A percentile compares a stretch with the other conserved stretches of the same genome.
Evolutionary conservation across 148 eudicot species (phyloP).

Genomic region (Amaranthus palmeri): DNA sequence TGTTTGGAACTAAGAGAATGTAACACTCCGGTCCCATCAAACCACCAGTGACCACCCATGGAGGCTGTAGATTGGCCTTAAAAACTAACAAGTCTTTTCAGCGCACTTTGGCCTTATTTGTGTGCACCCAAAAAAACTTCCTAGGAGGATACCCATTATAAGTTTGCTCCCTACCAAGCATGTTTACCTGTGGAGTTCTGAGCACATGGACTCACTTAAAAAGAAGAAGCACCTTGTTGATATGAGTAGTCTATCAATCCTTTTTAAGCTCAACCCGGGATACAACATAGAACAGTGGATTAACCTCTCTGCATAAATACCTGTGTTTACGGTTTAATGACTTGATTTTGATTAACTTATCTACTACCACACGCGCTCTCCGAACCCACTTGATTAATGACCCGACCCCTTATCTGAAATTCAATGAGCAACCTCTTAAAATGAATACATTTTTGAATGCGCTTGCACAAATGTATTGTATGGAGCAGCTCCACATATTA

Average conservation of each 20-base stretch:
- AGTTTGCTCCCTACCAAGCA: not conserved
- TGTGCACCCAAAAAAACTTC: too few relatives aligned
- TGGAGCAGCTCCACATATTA: slow-evolving; percentile 4
- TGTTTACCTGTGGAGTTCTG: not conserved
- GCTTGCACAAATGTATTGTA: slow-evolving; percentile 6
- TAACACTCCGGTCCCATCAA: too few relatives aligned
- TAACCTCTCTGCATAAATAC: not conserved
- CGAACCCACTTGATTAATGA: slow-evolving; percentile 9
- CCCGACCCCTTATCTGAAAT: not conserved
- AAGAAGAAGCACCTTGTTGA: too few relatives aligned
- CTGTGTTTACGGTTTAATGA: not conserved
- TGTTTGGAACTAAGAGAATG: too few relatives aligned
- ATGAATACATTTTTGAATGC: slow-evolving; percentile 3
- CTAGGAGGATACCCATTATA: too few relatives aligned
- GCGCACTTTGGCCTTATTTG: too few relatives aligned
- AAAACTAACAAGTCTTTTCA: too few relatives aligned
- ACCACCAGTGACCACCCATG: too few relatives aligned
- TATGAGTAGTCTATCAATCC: too few relatives aligned
- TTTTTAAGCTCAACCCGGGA: too few relatives aligned
- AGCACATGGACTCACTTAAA: not conserved
- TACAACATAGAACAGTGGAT: not conserved
- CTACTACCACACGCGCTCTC: not conserved
- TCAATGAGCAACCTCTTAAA: not conserved
- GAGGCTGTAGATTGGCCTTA: too few relatives aligned
- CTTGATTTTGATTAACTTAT: too few relatives aligned